These are phyloP conservation scores for Suhomyces kilbournensis DNA, from an alignment of 805 yeast genomes.

Conservation along the genomic window DNA sequence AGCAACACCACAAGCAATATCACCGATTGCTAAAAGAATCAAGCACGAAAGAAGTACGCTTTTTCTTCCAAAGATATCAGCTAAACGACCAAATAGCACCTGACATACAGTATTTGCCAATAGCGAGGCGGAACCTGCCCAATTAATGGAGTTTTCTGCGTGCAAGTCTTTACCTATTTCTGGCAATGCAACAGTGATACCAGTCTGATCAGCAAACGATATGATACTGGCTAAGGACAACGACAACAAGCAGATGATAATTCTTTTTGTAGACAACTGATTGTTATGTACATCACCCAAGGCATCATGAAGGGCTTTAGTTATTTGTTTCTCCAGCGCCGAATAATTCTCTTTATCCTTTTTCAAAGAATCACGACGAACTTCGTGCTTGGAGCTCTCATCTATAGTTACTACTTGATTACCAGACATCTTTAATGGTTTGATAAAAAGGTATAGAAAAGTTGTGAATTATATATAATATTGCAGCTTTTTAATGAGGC, in stretches of 20 bases:
- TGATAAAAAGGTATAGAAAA: not conserved
- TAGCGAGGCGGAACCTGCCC: slow-evolving; percentile 57
- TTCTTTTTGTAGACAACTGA: slow-evolving; percentile 34
- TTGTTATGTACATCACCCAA: slow-evolving; percentile 44
- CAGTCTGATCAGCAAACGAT: slow-evolving; percentile 49
- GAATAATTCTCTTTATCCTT: not conserved
- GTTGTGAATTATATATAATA: not conserved
- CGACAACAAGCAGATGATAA: slow-evolving; percentile 36
- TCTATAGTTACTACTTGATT: not conserved
- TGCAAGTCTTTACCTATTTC: slow-evolving; percentile 46
- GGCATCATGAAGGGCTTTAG: not conserved
- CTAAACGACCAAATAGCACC: slow-evolving; percentile 50
- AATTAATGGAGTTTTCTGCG: slow-evolving; percentile 48
- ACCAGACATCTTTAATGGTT: not conserved
- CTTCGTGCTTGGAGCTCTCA: not conserved
- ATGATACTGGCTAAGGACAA: slow-evolving; percentile 39
- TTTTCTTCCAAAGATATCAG: slow-evolving; percentile 56
- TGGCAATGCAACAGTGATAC: slow-evolving; percentile 48
- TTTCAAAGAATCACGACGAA: not conserved
- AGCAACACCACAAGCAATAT: slow-evolving; percentile 52
- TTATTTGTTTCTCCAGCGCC: not conserved
- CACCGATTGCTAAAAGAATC: slow-evolving; percentile 39
- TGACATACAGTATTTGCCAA: slow-evolving; percentile 53
- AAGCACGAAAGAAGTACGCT: slow-evolving; percentile 39
- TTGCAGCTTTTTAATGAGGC: not conserved